Base-by-base conservation (phyloP, 306 rosid genomes). In the Rubus idaeus region DNA sequence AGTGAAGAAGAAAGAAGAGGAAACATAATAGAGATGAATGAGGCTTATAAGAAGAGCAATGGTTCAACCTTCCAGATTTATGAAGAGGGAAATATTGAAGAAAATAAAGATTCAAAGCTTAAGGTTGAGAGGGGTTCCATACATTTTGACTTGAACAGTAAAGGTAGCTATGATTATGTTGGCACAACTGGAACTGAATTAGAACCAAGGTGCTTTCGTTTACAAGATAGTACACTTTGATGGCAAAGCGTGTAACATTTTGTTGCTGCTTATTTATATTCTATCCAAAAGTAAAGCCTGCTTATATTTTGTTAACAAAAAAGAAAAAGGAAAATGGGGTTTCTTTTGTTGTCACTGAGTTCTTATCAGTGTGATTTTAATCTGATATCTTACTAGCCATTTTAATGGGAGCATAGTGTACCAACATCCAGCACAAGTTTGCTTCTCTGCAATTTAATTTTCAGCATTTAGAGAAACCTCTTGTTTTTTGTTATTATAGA, bases 101-200 rank as follows among this genome's bases (percentile, higher is more conserved):
- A 84, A 53, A 70, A 56, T 65, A 77, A 76, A 69, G 91, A 81
- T 69, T 50, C 66, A 37, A 88, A 86, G 83, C 85, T 90, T 6
- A 89, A 88, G 71, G 69, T 85, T 79, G 89, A 81, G 80, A 83
- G 75, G 73, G 87, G 64, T 47, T 79, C 87, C 67, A 77, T 79
- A 61, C 88, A 85, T 46, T 86, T 95, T 78, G 97, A 90, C 87
- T 86, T 95, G 30, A 92, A 95, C 80, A 86, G 82, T 56, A 89
- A 87, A 78, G 90, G 90, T 75, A 83, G 86, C 65, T 82, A 74
- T 86, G 99, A 92, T 20, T 63, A 80, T 85, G 73, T 87, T 53
- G 86, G 90, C 69, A 35, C 88, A 14, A 76, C 77, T 82, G 93
- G 84, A 20, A 77, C 88, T 83, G 91, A 88, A 69, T 71, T 84